Evolutionary conservation across 805 yeast species (phyloP).

Genomic region (Blastobotrys muscicola): DNA sequence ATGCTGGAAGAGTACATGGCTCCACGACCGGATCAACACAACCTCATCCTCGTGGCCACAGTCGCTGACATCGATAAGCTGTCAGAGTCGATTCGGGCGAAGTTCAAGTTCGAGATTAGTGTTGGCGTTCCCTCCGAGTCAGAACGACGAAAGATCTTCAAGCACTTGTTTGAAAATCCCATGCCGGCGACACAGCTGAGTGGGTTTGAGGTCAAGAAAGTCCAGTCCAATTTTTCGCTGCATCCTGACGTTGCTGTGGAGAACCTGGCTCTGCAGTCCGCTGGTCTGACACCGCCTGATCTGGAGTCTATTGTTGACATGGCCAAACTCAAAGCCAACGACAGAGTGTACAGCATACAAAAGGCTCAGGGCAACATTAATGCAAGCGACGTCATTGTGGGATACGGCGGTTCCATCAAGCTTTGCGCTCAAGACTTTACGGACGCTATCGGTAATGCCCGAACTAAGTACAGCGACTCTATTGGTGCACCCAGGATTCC

Average conservation of each 20-base stretch:
- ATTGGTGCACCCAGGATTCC: constrained; percentile 97
- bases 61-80: constrained; percentile 58
- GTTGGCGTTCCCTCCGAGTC: constrained; percentile 69
- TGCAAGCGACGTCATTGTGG: constrained; percentile 32
- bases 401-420: constrained; percentile 46
- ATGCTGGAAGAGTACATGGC: constrained; percentile 45
- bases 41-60: constrained; percentile 54
- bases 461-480: constrained; percentile 83
- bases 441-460: constrained; percentile 64
- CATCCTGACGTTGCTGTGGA: constrained; percentile 45
- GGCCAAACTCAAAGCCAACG: constrained; percentile 50
- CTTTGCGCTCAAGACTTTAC: constrained; percentile 55
- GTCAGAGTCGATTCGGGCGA: constrained; percentile 54
- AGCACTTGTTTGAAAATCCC: constrained; percentile 30
- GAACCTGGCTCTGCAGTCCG: constrained; percentile 71
- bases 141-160: constrained; percentile 61
- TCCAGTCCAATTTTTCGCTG: constrained; percentile 20
- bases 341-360: constrained; percentile 31
- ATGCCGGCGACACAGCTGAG: not conserved
- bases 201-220: not conserved
- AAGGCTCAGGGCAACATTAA: constrained; percentile 11
- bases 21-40: constrained; percentile 20
- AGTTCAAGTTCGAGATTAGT: constrained; percentile 66
- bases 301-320: constrained; percentile 57
- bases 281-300: constrained; percentile 86